Percentiles rank a stretch among this genome's conserved stretches.
Evolutionary conservation across 1,139 yeast genomes (phyloP).

Genomic region (Scheffersomyces lignicola): DNA sequence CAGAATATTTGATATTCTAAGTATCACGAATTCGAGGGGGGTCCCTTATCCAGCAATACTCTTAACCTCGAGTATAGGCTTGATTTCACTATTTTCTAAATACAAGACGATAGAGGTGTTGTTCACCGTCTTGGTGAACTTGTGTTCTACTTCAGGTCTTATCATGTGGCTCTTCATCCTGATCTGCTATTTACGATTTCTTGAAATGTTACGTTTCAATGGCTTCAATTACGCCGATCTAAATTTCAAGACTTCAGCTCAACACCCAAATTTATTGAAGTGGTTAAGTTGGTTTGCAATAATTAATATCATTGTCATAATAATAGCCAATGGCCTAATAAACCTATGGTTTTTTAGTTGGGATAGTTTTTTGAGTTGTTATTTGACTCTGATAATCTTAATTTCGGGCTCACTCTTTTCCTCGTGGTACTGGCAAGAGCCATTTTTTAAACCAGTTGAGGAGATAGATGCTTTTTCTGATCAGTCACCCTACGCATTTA

Average conservation of each 20-base stretch:
- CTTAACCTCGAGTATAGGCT: slow-evolving; percentile 20
- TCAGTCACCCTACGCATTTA: slow-evolving; percentile 12
- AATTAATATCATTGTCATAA: slow-evolving; percentile 13
- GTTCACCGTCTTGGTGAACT: slow-evolving; percentile 18
- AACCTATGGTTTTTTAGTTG: slow-evolving; percentile 13
- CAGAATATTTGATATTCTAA: slow-evolving; percentile 6
- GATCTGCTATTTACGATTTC: slow-evolving; percentile 15
- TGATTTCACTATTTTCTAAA: slow-evolving; percentile 14
- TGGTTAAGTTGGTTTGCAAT: slow-evolving; percentile 10
- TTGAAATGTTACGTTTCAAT: slow-evolving; percentile 10
- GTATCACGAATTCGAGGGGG: slow-evolving; percentile 11
- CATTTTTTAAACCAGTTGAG: slow-evolving; percentile 11
- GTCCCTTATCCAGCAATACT: slow-evolving; percentile 21
- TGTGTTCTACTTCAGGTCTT: slow-evolving; percentile 25
- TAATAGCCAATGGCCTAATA: slow-evolving; percentile 14
- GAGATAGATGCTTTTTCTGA: slow-evolving; percentile 11
- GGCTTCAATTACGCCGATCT: slow-evolving; percentile 6
- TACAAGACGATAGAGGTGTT: slow-evolving; percentile 14
- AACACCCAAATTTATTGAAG: slow-evolving; percentile 7
- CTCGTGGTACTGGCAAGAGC: slow-evolving; percentile 11
- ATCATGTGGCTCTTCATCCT: slow-evolving; percentile 24
- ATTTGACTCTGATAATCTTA: slow-evolving; percentile 13
- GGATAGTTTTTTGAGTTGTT: slow-evolving; percentile 14
- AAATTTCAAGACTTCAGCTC: slow-evolving; percentile 5
- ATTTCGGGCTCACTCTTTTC: slow-evolving; percentile 7